Evolutionary conservation across 768 basidiomycete genomes (phyloP), one percentile per base, ranked within the genome.

Genomic region (Xerocomellus dryophilus): DNA sequence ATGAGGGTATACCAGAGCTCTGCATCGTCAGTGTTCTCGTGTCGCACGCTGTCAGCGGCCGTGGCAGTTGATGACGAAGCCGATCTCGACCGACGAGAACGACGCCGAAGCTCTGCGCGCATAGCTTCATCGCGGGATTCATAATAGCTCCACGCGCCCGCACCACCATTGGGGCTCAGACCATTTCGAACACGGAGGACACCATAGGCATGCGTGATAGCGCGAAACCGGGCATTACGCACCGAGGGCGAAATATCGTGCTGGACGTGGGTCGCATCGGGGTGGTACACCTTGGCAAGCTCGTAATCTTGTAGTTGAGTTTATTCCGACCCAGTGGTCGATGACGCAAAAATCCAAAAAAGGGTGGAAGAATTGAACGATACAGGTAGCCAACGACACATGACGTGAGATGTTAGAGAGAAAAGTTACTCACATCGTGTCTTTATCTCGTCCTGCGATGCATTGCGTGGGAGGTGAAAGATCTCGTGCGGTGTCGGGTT

Each of bases 401-500:
- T 20, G 18, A 32, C 5, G 15, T 21, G n/a, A 7, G 20, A 31
- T 29, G 15, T 51, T 20, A 18, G 17, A n/a, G 31, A 14, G n/a
- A 18, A 40, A 41, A 18, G 27, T 27, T 14, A 44, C 84, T 64
- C 62, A 88, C 87, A 89, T 66, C 87, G 76, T 23, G 77, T 56
- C 70, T 89, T 90, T 57, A 90, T 82, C 23, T 86, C 78, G 32
- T 71, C 63, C 61, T 82, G 82, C 0, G 82, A 77, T 18, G 85
- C 84, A 20, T 74, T 71, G 1, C 59, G 62, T 3, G 80, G 71
- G 4, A 90, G 76, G 62, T 88, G 87, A 64, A 90, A 90, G 50
- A 90, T 87, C 68, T 90, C 82, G 66, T 85, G 74, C 1, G 87
- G 84, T 1, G 83, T 81, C 11, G 87, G 86, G 44, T 75, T 75